A percentile compares a stretch with the other conserved stretches of the same genome.
These are phyloP conservation scores for Ceratocystis albifundus DNA, from an alignment of 2,329 filamentous ascomycete species.

Conservation along the genomic window DNA sequence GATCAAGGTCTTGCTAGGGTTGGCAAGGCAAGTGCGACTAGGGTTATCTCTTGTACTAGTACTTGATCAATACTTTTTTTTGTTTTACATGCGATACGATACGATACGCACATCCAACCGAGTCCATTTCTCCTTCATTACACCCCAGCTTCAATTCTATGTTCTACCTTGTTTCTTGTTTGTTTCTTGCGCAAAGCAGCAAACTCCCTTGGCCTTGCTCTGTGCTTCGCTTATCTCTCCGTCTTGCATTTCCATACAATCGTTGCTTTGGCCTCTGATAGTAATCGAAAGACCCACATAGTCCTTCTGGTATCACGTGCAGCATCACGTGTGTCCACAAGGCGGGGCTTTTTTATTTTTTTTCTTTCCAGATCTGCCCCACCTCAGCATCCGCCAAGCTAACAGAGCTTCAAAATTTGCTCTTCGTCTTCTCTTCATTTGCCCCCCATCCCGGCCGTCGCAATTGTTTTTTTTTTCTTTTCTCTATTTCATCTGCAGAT, in stretches of 20 bases:
- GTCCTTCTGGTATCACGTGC: not conserved
- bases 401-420: slow-evolving; percentile 30
- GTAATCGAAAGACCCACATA: not conserved
- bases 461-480: slow-evolving; percentile 11
- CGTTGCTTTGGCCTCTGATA: not conserved
- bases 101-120: no score
- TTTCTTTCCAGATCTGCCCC: not conserved
- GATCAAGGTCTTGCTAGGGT: no score
- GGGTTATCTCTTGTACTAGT: no score
- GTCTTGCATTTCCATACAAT: not conserved
- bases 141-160: no score
- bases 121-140: no score
- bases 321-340: not conserved
- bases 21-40: no score
- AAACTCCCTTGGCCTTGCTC: no score
- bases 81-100: no score
- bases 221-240: not conserved
- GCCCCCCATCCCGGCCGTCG: slow-evolving; percentile 18
- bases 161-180: no score
- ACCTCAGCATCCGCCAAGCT: slow-evolving; percentile 22
- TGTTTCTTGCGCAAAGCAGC: no score
- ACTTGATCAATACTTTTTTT: no score
- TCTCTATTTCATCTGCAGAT: slow-evolving; percentile 19
- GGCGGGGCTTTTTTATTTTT: slow-evolving; percentile 10
- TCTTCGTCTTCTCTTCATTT: slow-evolving; percentile 27